Conservation (phyloP, 1,139 yeast species). For the Hyphopichia wangnamkhiaoensis region DNA sequence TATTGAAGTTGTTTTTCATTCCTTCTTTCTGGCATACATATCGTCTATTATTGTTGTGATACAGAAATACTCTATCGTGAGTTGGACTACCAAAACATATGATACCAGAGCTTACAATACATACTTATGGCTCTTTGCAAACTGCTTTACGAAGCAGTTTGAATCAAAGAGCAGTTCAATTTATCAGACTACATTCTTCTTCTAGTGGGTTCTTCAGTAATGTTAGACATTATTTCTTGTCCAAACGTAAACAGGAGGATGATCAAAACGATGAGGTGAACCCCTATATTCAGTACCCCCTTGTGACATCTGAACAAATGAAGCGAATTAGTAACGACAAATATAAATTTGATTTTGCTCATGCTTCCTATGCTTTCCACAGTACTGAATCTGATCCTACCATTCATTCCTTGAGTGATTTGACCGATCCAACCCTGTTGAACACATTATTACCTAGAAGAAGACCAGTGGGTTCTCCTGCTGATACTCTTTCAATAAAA, state of each 20-base stretch:
- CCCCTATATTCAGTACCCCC: constrained; percentile 45
- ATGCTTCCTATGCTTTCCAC: constrained; percentile 53
- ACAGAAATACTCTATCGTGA: too few species aligned
- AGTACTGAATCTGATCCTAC: constrained; percentile 39
- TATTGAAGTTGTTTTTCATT: too few species aligned
- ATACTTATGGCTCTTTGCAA: too few species aligned
- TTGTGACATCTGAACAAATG: constrained; percentile 44
- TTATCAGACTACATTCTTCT: not conserved
- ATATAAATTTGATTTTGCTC: constrained; percentile 47
- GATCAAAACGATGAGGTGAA: constrained; percentile 27
- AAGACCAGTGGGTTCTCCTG: constrained; percentile 55
- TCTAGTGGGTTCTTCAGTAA: constrained; percentile 20
- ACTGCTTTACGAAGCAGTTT: too few species aligned
- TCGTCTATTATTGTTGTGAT: too few species aligned
- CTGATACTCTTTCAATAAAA: constrained; percentile 52
- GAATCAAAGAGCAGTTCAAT: not conserved
- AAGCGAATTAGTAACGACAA: constrained; percentile 36
- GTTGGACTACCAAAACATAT: too few species aligned
- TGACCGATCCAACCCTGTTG: constrained; percentile 51
- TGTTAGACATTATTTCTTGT: constrained; percentile 29
- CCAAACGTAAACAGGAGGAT: constrained; percentile 18
- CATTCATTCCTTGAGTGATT: constrained; percentile 52
- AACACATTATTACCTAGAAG: constrained; percentile 51
- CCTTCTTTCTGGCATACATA: too few species aligned
- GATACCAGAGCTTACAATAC: too few species aligned